Evolutionary conservation across 306 rosid genomes (phyloP).

Genomic region (Gynostemma pentaphyllum): DNA sequence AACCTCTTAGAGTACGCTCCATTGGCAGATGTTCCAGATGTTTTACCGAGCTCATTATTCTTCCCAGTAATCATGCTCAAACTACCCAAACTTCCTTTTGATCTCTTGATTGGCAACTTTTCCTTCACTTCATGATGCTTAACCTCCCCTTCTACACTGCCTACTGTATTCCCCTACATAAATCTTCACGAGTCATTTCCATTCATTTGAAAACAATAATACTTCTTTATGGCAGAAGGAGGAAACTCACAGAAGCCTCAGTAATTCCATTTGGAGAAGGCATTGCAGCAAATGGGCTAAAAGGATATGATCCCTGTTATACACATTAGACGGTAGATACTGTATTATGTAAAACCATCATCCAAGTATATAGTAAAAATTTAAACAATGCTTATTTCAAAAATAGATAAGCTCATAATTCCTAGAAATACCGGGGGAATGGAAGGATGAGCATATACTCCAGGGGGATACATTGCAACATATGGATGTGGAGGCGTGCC

Average conservation of each 20-base stretch:
- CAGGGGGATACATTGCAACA: slow-evolving; percentile 98
- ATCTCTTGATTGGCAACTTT: slow-evolving; percentile 89
- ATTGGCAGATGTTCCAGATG: slow-evolving; percentile 65
- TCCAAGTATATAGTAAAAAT: slow-evolving; percentile 5
- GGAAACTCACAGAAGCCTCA: slow-evolving; percentile 77
- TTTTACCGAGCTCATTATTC: slow-evolving; percentile 62
- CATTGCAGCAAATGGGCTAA: slow-evolving; percentile 89
- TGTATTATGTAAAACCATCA: slow-evolving; percentile 8
- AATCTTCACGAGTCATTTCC: slow-evolving; percentile 17
- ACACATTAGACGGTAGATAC: slow-evolving; percentile 13
- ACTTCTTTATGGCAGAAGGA: slow-evolving; percentile 3
- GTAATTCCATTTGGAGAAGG: slow-evolving; percentile 88
- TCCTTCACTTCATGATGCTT: slow-evolving; percentile 81
- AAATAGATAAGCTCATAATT: background rate
- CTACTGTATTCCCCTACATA: slow-evolving; percentile 74
- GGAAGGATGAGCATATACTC: slow-evolving; percentile 98
- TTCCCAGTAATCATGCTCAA: slow-evolving; percentile 96
- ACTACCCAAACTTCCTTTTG: slow-evolving; percentile 97
- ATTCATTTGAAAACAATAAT: slow-evolving; percentile 15
- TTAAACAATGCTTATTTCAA: background rate
- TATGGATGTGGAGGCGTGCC: slow-evolving; percentile 80
- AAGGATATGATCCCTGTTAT: slow-evolving; percentile 88
- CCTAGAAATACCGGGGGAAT: slow-evolving; percentile 71
- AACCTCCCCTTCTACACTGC: slow-evolving; percentile 68
- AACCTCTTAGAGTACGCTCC: slow-evolving; percentile 91